Evolutionary conservation across 1,139 yeast genomes (phyloP), one percentile per base, ranked within the genome.

Genomic region (Yamadazyma atmosphaerica): DNA sequence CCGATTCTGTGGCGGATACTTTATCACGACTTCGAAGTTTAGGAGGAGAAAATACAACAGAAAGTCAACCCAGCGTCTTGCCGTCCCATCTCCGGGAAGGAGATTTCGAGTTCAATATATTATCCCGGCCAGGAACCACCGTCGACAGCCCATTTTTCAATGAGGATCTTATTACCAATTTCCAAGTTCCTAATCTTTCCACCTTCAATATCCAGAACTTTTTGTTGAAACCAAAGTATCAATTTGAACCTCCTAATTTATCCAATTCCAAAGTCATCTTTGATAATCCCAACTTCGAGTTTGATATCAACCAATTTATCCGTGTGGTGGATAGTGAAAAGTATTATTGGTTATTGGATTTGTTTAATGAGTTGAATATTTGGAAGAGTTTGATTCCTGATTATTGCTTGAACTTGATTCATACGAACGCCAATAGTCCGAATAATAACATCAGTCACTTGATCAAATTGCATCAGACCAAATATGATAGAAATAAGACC

Each of bases 361-460:
- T 68, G 19, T 65, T 68, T 40, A 70, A 70, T 39, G 75, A 65
- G 17, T 42, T 65, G 33, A 46, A 52, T 34, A 52, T 69, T n/a
- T 71, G 75, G 75, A 65, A 65, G 41, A 54, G 58, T 30, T 46
- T 63, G n/a, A 50, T 71, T 3, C 74, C 76, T 1, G 47, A 52
- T 17, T 63, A 63, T 41, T 67, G 73, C 42, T 41, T 65, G 10
- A 44, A 49, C 25, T 46, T 50, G 23, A 38, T 50, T 12, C 45
- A 51, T 33, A 24, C 36, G 21, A 25, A 23, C 4, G 41, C 35
- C 10, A 19, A 21, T 4, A 14, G 17, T 10, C 31, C 31, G 4
- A 28, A 28, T 28, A 28, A 28, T 28, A 28, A 28, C n/a, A 28
- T 28, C 21, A 28, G 31, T 16, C 31, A 28, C 16, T 28, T 28